A percentile compares a stretch with the other conserved stretches of the same genome.
These are phyloP conservation scores for Penicillium polonicum DNA, from an alignment of 2,329 filamentous ascomycete genomes.

Conservation along the genomic window DNA sequence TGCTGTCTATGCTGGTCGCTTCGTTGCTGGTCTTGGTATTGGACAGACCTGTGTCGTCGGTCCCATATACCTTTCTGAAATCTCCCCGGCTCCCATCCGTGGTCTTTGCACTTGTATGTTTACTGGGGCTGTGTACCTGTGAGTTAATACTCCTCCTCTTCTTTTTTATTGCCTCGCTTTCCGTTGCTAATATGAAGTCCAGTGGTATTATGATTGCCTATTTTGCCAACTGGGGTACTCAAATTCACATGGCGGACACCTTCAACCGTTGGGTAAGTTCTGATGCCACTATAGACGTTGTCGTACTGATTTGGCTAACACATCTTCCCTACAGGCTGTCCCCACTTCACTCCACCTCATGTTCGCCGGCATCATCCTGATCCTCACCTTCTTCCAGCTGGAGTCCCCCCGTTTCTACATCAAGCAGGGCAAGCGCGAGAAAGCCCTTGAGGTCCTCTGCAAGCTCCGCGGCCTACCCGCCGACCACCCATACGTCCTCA, in stretches of 20 bases:
- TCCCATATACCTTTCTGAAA: constrained; percentile 11
- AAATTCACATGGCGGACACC: constrained; percentile 42
- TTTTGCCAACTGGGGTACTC: constrained; percentile 64
- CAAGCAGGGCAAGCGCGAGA: constrained; percentile 58
- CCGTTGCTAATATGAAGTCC: not conserved
- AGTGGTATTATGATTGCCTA: constrained; percentile 70
- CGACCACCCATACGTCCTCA: constrained; percentile 48
- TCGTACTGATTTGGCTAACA: not conserved
- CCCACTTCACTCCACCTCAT: constrained; percentile 68
- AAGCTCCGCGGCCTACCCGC: constrained; percentile 7
- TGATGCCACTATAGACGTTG: not conserved
- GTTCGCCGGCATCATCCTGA: constrained; percentile 66
- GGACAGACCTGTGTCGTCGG: constrained; percentile 66
- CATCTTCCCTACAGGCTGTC: constrained; percentile 37
- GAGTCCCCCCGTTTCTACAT: constrained; percentile 68
- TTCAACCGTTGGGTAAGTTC: constrained; percentile 11
- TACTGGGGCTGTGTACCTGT: constrained; percentile 65
- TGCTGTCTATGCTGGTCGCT: constrained; percentile 63
- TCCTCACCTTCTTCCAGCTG: constrained; percentile 62
- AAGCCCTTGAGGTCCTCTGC: constrained; percentile 18
- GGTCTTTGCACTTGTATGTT: constrained; percentile 69
- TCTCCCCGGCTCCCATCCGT: constrained; percentile 63
- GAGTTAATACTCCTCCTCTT: not conserved
- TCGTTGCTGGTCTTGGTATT: constrained; percentile 65
- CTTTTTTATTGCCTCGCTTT: not conserved